These are phyloP conservation scores for Tuber magnatum DNA, from an alignment of 495 filamentous ascomycete genomes.

Conservation along the genomic window DNA sequence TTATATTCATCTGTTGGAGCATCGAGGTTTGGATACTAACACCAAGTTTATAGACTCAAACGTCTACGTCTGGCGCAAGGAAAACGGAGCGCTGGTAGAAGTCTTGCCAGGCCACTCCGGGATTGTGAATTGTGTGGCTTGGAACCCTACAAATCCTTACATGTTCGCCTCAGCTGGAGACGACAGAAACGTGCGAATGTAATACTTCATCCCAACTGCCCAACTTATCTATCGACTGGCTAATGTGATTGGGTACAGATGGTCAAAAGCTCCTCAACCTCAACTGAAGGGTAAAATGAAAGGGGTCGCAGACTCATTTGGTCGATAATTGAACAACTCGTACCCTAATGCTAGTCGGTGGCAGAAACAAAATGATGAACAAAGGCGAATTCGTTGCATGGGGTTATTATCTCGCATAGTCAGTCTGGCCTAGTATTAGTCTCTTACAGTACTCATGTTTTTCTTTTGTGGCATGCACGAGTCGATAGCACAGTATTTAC, in stretches of 20 bases:
- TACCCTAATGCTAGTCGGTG: not conserved
- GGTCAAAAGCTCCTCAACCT: slow-evolving; percentile 38
- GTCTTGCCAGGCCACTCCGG: slow-evolving; percentile 69
- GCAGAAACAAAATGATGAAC: not conserved
- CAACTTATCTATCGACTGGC: not conserved
- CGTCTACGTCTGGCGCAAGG: slow-evolving; percentile 85
- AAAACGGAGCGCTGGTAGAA: slow-evolving; percentile 66
- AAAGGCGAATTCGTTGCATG: not conserved
- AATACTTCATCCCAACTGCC: slow-evolving; percentile 39
- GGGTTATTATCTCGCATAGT: slow-evolving; percentile 8
- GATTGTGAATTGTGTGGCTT: slow-evolving; percentile 82
- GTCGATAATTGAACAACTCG: slow-evolving; percentile 22
- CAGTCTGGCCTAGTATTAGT: not conserved
- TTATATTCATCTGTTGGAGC: not conserved
- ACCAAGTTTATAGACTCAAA: slow-evolving; percentile 54
- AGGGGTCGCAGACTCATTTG: slow-evolving; percentile 28
- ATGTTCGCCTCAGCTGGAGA: slow-evolving; percentile 92
- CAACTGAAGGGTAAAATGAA: slow-evolving; percentile 41
- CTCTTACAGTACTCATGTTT: slow-evolving; percentile 3
- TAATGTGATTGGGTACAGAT: slow-evolving; percentile 27
- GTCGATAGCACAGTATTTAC: slow-evolving; percentile 5
- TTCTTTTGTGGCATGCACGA: slow-evolving; percentile 3
- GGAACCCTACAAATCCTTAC: slow-evolving; percentile 74
- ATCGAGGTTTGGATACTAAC: slow-evolving; percentile 28
- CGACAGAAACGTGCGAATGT: slow-evolving; percentile 82